These are phyloP conservation scores for Melampsora allii-populina DNA, from an alignment of 1,284 basidiomycete genomes.

Conservation along the genomic window DNA sequence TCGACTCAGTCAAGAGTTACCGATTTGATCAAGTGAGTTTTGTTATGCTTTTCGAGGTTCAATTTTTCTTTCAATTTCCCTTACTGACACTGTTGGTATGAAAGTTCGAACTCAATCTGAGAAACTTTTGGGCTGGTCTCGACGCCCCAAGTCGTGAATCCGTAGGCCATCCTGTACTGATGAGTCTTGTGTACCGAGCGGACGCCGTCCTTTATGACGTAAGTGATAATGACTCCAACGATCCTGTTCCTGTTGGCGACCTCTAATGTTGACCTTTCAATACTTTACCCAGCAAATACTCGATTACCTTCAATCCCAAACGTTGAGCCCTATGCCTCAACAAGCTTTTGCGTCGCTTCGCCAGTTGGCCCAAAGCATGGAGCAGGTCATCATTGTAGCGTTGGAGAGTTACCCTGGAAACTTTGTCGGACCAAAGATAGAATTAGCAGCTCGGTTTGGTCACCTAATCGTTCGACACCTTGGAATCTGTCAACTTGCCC, in stretches of 20 bases:
- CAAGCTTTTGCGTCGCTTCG: conserved; percentile 66
- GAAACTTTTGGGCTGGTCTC: conserved; percentile 73
- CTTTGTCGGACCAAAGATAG: conserved; percentile 85
- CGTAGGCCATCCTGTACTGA: conserved; percentile 77
- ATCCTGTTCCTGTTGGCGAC: not conserved
- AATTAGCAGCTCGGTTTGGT: conserved; percentile 78
- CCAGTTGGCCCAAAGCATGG: conserved; percentile 82
- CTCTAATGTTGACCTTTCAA: not conserved
- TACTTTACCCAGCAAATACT: conserved; percentile 68
- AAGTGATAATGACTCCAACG: conserved; percentile 52
- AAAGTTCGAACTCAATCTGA: conserved; percentile 73
- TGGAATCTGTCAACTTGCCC: conserved; percentile 82
- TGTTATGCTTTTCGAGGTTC: not conserved
- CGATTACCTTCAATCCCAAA: conserved; percentile 73
- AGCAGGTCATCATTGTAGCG: conserved; percentile 74
- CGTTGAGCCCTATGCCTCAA: conserved; percentile 70
- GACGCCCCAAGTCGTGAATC: conserved; percentile 72
- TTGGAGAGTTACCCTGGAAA: conserved; percentile 76
- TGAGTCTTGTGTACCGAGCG: conserved; percentile 78
- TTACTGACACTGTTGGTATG: conserved; percentile 1
- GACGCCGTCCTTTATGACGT: conserved; percentile 84
- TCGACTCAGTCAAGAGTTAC: conserved; percentile 70
- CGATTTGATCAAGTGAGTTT: conserved; percentile 62
- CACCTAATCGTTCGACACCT: conserved; percentile 82
- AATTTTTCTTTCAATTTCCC: not conserved